A percentile compares a stretch with the other conserved stretches of the same genome.
phyloP scores from a whole-genome alignment of 129 eudicot species.

The Oenanthe sinensis region DNA sequence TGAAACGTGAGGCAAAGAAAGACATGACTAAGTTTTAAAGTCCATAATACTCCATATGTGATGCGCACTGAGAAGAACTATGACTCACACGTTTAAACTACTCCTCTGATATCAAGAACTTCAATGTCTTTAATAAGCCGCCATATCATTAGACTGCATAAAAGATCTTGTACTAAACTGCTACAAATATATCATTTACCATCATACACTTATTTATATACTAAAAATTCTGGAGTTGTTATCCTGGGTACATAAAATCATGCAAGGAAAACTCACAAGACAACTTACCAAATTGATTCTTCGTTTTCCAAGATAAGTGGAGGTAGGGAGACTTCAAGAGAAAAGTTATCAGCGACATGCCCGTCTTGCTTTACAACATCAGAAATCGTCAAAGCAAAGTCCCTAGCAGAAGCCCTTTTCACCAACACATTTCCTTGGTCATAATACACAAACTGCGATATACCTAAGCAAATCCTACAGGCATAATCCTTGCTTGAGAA shows the following conservation, averaged over 20 bases:
- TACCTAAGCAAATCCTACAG: conserved; percentile 71
- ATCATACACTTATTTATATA: not conserved
- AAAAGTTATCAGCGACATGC: conserved; percentile 44
- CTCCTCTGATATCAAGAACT: not conserved
- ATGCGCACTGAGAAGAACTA: not conserved
- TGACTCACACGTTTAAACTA: not conserved
- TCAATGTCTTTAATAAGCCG: not conserved
- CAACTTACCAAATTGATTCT: conserved; percentile 53
- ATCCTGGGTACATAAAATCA: not conserved
- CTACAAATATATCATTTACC: not conserved
- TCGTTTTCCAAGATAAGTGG: conserved; percentile 53
- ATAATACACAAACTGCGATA: conserved; percentile 52
- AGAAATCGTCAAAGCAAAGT: conserved; percentile 46
- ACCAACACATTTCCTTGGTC: conserved; percentile 34
- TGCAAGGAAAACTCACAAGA: not conserved
- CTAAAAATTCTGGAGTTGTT: not conserved
- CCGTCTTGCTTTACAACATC: conserved; percentile 45
- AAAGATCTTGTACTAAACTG: not conserved
- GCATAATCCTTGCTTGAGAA: conserved; percentile 22
- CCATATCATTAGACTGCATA: too few species aligned
- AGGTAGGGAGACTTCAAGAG: conserved; percentile 78
- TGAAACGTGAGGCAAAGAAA: not conserved
- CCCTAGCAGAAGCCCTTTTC: conserved; percentile 39
- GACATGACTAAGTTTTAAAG: not conserved
- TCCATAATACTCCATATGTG: not conserved